Evolutionary conservation across 345 rosid genomes (phyloP), one percentile per base, ranked within the genome.

Genomic region (Populus deltoides): DNA sequence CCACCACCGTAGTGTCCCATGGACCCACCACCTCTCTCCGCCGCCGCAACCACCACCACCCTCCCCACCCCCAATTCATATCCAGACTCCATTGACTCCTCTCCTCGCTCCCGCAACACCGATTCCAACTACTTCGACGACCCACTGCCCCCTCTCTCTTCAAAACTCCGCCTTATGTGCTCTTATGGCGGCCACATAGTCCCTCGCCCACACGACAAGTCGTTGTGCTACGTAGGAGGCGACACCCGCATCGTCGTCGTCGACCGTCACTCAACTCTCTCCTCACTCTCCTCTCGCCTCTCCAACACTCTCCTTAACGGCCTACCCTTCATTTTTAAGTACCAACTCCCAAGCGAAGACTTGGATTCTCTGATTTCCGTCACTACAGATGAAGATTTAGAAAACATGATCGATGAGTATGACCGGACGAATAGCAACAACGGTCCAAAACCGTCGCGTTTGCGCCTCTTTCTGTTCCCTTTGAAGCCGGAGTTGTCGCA

Each of bases 341-440:
- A 92, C 75, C 99, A 95, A 85, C 92, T 95, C 7, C 99, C 99
- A 11, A 89, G 88, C 81, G 99, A 95, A 78, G 99, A 95, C 81
- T 88, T 95, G 27, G 99, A 95, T 72, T 95, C 98, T 11, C 90
- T 95, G 36, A 92, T 95, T 85, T 90, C 99, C 33, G 92, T 95
- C 67, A 89, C 97, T 6, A 90, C 98, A 39, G 98, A 95, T 59
- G 99, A 95, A 70, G 99, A 95, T 88, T 88, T 95, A 63, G 98
- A 93, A 33, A 95, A 93, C 84, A 93, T 95, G 98, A 87, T 95
- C 85, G 99, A 95, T 22, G 99, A 95, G 85, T 93, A 95, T 63
- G 98, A 95, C 79, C 96, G 99, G 3, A 85, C 89, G 12, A 74
- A 82, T 61, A 70, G 88, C 71, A 77, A 78, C 76, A 81, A 88